Percentiles rank a stretch among this genome's conserved stretches.
These are phyloP conservation scores for Backusella macrospora DNA, from an alignment of 192 early-diverging fungal species.

Conservation along the genomic window DNA sequence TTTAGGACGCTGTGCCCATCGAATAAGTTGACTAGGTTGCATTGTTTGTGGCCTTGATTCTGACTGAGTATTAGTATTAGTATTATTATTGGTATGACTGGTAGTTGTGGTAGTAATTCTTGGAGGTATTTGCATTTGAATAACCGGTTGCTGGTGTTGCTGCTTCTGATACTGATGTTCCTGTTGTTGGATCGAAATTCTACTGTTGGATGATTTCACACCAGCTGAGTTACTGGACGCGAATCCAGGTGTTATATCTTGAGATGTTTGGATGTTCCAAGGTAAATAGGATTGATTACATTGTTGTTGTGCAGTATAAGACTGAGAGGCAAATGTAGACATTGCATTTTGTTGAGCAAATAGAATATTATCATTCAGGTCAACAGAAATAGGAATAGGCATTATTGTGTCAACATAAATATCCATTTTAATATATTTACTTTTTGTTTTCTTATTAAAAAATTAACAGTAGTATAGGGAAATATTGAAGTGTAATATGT, in stretches of 20 bases:
- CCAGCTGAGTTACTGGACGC: not conserved
- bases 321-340: not conserved
- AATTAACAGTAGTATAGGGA: not conserved
- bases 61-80: not conserved
- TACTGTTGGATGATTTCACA: not conserved
- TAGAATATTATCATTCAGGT: not conserved
- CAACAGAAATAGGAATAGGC: not conserved
- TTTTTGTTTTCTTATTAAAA: not conserved
- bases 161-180: not conserved
- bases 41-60: not conserved
- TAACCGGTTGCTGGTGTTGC: not conserved
- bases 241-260: slow-evolving; percentile 2
- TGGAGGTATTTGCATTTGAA: not conserved
- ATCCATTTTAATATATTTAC: not conserved
- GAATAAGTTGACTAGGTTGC: not conserved
- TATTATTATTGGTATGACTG: not conserved
- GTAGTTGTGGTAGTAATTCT: not conserved
- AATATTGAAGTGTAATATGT: not conserved
- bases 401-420: not conserved
- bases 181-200: not conserved
- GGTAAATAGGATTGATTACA: not conserved
- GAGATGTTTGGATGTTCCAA: not conserved
- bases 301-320: not conserved
- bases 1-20: slow-evolving; percentile 23
- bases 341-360: not conserved